phyloP scores from a whole-genome alignment of 202 grass and related monocot species.

The Alloteropsis angusta region DNA sequence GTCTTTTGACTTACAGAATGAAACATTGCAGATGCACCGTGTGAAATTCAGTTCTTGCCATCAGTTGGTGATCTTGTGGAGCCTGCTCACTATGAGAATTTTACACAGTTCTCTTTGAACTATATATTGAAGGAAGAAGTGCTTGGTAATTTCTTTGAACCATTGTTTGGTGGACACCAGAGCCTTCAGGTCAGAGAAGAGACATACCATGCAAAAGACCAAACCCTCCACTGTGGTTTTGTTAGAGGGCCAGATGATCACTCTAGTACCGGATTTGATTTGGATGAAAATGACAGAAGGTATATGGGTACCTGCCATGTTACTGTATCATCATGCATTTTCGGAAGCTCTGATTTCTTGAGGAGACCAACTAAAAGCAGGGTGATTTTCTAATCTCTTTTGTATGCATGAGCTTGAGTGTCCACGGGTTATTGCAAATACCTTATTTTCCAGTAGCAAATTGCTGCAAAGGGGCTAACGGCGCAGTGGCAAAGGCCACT shows the following conservation, averaged over 20 bases:
- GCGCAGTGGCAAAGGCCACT: too few relatives aligned
- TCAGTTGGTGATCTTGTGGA: slow-evolving; percentile 56
- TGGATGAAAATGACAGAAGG: slow-evolving; percentile 59
- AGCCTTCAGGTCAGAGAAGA: slow-evolving; percentile 63
- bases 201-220: slow-evolving; percentile 57
- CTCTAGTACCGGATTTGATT: slow-evolving; percentile 54
- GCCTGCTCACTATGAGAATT: slow-evolving; percentile 49
- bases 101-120: slow-evolving; percentile 54
- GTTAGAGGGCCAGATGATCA: slow-evolving; percentile 39
- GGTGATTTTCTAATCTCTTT: slow-evolving; percentile 38
- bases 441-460: slow-evolving; percentile 15
- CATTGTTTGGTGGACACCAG: slow-evolving; percentile 69
- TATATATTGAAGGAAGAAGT: slow-evolving; percentile 47
- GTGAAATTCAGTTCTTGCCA: slow-evolving; percentile 58
- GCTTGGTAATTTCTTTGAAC: slow-evolving; percentile 14
- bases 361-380: slow-evolving; percentile 79
- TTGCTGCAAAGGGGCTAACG: too few relatives aligned
- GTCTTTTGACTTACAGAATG: slow-evolving; percentile 22
- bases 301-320: slow-evolving; percentile 62
- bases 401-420: background rate
- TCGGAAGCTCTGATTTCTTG: slow-evolving; percentile 84
- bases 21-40: slow-evolving; percentile 62
- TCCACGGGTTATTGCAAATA: background rate
- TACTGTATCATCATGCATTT: slow-evolving; percentile 87
- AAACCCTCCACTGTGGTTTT: slow-evolving; percentile 90